Base-by-base conservation (phyloP, 169 alveolate species). In the Plasmodium knowlesi region DNA sequence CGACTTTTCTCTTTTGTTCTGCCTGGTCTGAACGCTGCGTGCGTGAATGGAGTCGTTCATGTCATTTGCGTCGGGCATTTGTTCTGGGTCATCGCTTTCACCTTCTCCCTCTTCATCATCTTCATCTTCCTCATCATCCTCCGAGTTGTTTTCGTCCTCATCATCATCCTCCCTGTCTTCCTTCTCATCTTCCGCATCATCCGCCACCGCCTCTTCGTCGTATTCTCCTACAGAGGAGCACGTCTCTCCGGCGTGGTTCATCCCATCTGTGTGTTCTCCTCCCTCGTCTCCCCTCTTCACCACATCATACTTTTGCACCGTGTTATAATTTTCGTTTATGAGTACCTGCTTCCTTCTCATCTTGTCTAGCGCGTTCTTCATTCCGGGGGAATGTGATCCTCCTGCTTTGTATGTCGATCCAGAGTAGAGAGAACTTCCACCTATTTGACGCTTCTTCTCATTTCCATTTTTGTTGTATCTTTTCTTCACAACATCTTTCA, bases 251-350 rank as follows among this genome's bases (percentile, higher is more conserved):
- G 41, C 78, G 39, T 9, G 32, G 28, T 67, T 70, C n/a, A 34
- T 28, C 14, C 84, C 34, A 16, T 74, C 54, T 22, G 37, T 34
- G 28, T 74, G 30, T 25, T 67, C 76, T 19, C 37, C 76, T 0
- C 25, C 83, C 19, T 19, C 93, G n/a, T 37, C 39, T 5, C 3
- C 41, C 16, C 16, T n/a, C 79, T 53, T 46, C 37, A 37, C 71
- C 32, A 19, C 10, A 10, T 79, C 83, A 37, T 43, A 78, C 22
- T 78, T 78, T 25, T 79, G 80, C 61, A 79, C 67, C 12, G 80
- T 89, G 78, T 89, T 89, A 50, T 22, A 79, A 25, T 41, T 89
- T 0, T 89, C 94, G 43, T 89, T 89, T 72, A 89, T 89, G 28
- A 79, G 50, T 3, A 89, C 94, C 41, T 79, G 81, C 28, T 89